These are phyloP conservation scores for Paspalum vaginatum DNA, from an alignment of 176 grass and related monocot genomes.

Conservation along the genomic window DNA sequence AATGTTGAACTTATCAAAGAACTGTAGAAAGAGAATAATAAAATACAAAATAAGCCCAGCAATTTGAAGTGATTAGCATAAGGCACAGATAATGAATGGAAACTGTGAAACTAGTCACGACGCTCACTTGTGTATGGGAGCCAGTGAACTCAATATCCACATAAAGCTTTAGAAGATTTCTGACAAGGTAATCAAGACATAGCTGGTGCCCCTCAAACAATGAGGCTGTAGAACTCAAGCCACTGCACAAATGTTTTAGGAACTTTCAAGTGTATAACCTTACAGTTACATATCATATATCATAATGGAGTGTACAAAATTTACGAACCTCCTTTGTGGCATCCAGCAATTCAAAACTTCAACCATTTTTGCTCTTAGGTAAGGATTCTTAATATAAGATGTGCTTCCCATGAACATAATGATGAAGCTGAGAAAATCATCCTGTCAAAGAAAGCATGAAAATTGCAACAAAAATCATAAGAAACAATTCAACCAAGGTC, in stretches of 20 bases:
- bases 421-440: constrained; percentile 96
- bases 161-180: constrained; percentile 95
- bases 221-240: constrained; percentile 67
- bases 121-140: constrained; percentile 87
- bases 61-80: constrained; percentile 6
- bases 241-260: constrained; percentile 52
- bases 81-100: background rate
- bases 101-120: constrained; percentile 11
- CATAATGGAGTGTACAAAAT: constrained; percentile 22
- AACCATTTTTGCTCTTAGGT: constrained; percentile 98
- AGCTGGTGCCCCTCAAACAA: constrained; percentile 94
- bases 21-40: constrained; percentile 54
- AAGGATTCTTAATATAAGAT: constrained; percentile 95
- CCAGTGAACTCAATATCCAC: constrained; percentile 99
- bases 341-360: constrained; percentile 98
- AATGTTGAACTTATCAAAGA: constrained; percentile 98
- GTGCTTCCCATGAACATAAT: constrained; percentile 98
- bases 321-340: constrained; percentile 78
- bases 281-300: background rate
- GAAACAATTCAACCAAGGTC: background rate
- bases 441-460: constrained; percentile 48
- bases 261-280: constrained; percentile 33
- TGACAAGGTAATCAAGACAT: constrained; percentile 86
- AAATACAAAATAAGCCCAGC: constrained; percentile 8
- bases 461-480: constrained; percentile 12